A percentile compares a stretch with the other conserved stretches of the same genome.
Conservation (phyloP, 1,284 basidiomycete species). For the Puccinia brachypodii region DNA sequence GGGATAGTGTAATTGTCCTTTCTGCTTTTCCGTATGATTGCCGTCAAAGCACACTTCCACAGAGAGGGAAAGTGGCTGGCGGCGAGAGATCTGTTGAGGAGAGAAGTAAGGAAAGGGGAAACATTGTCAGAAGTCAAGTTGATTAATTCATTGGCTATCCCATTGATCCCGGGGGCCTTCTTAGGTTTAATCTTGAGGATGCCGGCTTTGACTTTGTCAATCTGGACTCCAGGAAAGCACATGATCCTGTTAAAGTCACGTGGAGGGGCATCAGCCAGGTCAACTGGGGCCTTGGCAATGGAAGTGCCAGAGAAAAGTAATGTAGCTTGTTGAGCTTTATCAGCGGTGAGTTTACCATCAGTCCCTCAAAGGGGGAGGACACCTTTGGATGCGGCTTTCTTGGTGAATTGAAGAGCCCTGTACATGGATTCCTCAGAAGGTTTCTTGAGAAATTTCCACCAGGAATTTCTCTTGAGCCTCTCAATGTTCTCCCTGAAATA, state of each 20-base stretch:
- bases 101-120: background rate
- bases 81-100: background rate
- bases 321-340: background rate
- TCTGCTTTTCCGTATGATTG: background rate
- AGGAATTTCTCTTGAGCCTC: background rate
- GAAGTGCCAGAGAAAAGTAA: background rate
- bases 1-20: background rate
- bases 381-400: background rate
- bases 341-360: background rate
- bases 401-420: background rate
- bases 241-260: background rate
- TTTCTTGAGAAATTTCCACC: background rate
- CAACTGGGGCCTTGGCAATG: background rate
- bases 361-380: background rate
- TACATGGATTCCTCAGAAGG: background rate
- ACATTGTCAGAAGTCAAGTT: background rate
- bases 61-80: background rate
- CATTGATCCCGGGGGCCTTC: background rate
- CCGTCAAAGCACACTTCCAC: background rate
- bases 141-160: background rate
- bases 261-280: background rate
- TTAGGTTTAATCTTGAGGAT: background rate
- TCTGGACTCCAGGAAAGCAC: background rate
- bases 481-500: background rate
- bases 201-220: background rate